Percentiles rank a stretch among this genome's conserved stretches.
Evolutionary conservation across 495 filamentous ascomycete genomes (phyloP).

Genomic region (Penicillium fimorum): DNA sequence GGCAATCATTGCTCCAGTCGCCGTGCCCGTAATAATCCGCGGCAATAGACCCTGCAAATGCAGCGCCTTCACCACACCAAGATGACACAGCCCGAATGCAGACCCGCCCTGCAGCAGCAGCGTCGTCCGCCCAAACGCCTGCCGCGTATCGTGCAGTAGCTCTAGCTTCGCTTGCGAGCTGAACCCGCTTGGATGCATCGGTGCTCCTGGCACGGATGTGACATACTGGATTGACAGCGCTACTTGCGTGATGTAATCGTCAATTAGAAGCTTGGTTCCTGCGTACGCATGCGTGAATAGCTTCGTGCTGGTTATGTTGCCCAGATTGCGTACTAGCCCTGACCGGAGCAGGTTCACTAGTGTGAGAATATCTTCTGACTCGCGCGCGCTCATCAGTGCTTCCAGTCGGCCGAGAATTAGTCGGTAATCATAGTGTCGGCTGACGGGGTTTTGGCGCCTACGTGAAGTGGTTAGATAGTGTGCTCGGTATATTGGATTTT

Average conservation of each 20-base stretch:
- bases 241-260: conserved; percentile 85
- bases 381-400: conserved; percentile 69
- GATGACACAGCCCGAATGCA: conserved; percentile 87
- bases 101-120: conserved; percentile 88
- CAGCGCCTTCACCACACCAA: conserved; percentile 87
- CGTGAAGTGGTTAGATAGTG: conserved; percentile 1
- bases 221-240: conserved; percentile 78
- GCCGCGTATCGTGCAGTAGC: conserved; percentile 83
- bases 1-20: conserved; percentile 86
- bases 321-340: conserved; percentile 85
- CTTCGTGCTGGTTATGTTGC: conserved; percentile 82
- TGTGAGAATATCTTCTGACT: conserved; percentile 69
- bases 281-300: conserved; percentile 84
- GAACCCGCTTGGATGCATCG: conserved; percentile 55
- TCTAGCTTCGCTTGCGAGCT: conserved; percentile 85
- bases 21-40: conserved; percentile 87
- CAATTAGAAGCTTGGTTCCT: conserved; percentile 86
- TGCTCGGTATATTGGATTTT: background rate
- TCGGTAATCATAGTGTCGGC: conserved; percentile 82
- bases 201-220: conserved; percentile 62
- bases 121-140: conserved; percentile 84
- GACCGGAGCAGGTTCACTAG: conserved; percentile 79
- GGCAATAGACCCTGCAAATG: conserved; percentile 82
- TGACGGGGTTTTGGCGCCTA: conserved; percentile 78
- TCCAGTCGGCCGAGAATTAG: conserved; percentile 78